These are phyloP conservation scores for Sordariomycetes sp. DNA, from an alignment of 2,329 filamentous ascomycete species.

Conservation along the genomic window DNA sequence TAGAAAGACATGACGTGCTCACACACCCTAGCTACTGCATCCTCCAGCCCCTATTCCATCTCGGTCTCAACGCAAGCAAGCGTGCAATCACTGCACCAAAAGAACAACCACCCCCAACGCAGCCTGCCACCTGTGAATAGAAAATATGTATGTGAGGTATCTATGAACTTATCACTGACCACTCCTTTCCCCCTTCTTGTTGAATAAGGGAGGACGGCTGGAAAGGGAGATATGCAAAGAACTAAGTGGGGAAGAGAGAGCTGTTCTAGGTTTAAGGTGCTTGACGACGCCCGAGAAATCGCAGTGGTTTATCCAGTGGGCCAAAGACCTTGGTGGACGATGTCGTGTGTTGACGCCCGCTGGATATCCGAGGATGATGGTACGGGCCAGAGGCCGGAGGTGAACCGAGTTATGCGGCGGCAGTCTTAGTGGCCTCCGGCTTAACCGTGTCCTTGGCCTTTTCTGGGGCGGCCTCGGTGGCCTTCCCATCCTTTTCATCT, in stretches of 20 bases:
- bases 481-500: neutral
- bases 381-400: neutral
- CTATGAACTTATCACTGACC: neutral
- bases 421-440: neutral
- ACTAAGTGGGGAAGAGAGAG: neutral
- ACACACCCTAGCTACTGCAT: too few species aligned
- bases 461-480: neutral
- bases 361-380: neutral
- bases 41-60: too few species aligned
- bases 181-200: neutral
- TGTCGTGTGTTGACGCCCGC: neutral
- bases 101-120: neutral
- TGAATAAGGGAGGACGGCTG: neutral
- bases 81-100: neutral
- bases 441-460: neutral
- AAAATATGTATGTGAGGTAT: neutral
- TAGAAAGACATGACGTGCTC: too few species aligned
- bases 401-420: neutral
- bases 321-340: neutral
- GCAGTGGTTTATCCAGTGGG: neutral
- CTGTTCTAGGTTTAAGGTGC: neutral
- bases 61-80: too few species aligned
- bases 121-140: neutral
- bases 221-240: neutral
- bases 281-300: neutral